phyloP scores from a whole-genome alignment of 371 early-diverging fungal genomes.

The Mucor lusitanicus region DNA sequence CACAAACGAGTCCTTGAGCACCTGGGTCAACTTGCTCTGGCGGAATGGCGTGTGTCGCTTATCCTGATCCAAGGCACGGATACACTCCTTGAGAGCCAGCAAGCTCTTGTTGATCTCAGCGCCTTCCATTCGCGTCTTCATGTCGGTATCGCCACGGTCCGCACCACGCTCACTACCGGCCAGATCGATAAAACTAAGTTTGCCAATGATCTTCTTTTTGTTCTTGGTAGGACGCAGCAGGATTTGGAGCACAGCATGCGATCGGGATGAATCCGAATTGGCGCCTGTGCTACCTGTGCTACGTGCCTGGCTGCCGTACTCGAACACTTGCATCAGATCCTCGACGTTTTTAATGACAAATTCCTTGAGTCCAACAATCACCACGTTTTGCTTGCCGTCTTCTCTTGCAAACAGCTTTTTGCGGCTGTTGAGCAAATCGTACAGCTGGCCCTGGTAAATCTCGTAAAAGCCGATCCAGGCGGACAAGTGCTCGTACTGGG shows the following conservation, averaged over 20 bases:
- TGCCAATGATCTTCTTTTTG: constrained; percentile 62
- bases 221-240: constrained; percentile 62
- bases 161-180: constrained; percentile 95
- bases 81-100: constrained; percentile 97
- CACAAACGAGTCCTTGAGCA: constrained; percentile 96
- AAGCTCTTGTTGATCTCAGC: constrained; percentile 99
- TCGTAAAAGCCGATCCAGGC: constrained; percentile 94
- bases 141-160: constrained; percentile 92
- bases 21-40: constrained; percentile 97
- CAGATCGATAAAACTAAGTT: constrained; percentile 86
- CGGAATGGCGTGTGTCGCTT: constrained; percentile 98
- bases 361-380: constrained; percentile 87
- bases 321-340: constrained; percentile 90
- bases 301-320: constrained; percentile 86
- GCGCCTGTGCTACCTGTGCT: constrained; percentile 90
- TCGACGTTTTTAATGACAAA: constrained; percentile 82
- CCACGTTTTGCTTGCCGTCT: constrained; percentile 93
- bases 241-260: constrained; percentile 95
- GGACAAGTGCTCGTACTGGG: constrained; percentile 73
- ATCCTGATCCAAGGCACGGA: constrained; percentile 95
- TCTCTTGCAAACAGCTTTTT: constrained; percentile 94
- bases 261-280: constrained; percentile 80
- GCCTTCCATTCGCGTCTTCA: constrained; percentile 95
- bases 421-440: constrained; percentile 90
- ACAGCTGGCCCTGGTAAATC: constrained; percentile 96